These are phyloP conservation scores for Oenanthe javanica DNA, from an alignment of 140 eudicot species.

Conservation along the genomic window DNA sequence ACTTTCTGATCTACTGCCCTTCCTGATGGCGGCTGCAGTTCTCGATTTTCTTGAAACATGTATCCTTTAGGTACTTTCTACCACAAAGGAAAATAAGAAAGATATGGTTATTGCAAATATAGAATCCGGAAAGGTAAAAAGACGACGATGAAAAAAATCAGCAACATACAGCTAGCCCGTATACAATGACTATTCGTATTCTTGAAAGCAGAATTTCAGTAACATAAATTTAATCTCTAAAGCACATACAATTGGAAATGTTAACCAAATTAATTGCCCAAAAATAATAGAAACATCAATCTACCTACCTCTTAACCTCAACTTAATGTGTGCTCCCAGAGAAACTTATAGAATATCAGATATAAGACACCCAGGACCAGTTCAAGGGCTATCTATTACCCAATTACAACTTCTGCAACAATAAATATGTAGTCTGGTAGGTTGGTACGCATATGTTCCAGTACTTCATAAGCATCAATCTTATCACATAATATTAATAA, in stretches of 20 bases:
- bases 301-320: not conserved
- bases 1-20: conserved; percentile 47
- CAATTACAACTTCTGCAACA: not conserved
- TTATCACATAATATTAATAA: not conserved
- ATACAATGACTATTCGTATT: not conserved
- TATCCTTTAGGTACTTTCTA: conserved; percentile 36
- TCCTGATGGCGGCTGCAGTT: conserved; percentile 16
- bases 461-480: not conserved
- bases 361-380: not conserved
- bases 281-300: not conserved
- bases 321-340: not conserved
- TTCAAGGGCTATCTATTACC: not conserved
- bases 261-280: not conserved
- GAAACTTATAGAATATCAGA: not conserved
- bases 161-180: not conserved
- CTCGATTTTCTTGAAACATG: conserved; percentile 25
- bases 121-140: not conserved
- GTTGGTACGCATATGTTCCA: not conserved
- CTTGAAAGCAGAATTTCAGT: not conserved
- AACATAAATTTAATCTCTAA: not conserved
- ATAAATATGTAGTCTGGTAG: not conserved
- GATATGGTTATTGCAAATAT: not conserved
- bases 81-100: conserved; percentile 19
- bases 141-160: not conserved
- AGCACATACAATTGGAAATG: not conserved